Conservation (phyloP, 176 grass and related monocot species). For the Rhynchospora tenuis region DNA sequence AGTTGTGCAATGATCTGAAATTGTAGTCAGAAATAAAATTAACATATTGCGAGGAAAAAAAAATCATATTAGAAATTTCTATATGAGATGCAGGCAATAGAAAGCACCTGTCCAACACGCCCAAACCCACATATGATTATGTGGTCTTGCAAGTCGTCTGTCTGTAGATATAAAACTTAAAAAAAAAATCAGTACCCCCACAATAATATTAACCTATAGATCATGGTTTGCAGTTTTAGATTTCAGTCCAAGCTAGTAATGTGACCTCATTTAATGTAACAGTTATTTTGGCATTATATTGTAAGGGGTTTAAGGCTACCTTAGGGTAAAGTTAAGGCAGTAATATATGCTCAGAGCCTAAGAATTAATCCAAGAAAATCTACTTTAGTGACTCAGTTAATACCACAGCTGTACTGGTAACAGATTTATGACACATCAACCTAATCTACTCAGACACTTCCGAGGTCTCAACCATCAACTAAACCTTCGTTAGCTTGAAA, state of each 20-base stretch:
- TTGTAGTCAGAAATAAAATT: constrained; percentile 9
- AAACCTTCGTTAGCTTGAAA: not conserved
- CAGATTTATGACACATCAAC: not conserved
- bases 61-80: not conserved
- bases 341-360: not conserved
- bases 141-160: constrained; percentile 97
- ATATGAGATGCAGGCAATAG: constrained; percentile 21
- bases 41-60: constrained; percentile 19
- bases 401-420: not conserved
- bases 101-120: constrained; percentile 88
- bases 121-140: constrained; percentile 99
- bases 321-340: not conserved
- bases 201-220: not conserved
- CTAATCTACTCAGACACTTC: not conserved
- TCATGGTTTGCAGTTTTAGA: not conserved
- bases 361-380: not conserved
- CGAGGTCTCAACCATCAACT: not conserved
- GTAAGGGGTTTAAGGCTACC: not conserved
- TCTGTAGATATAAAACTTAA: constrained; percentile 51
- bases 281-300: not conserved
- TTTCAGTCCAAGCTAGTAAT: not conserved
- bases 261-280: not conserved
- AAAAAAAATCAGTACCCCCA: constrained; percentile 3
- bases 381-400: not conserved
- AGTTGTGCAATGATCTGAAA: constrained; percentile 92